A percentile compares a stretch with the other conserved stretches of the same genome.
phyloP scores from a whole-genome alignment of 192 early-diverging fungal species.

The Fimicolochytrium jonesii region DNA sequence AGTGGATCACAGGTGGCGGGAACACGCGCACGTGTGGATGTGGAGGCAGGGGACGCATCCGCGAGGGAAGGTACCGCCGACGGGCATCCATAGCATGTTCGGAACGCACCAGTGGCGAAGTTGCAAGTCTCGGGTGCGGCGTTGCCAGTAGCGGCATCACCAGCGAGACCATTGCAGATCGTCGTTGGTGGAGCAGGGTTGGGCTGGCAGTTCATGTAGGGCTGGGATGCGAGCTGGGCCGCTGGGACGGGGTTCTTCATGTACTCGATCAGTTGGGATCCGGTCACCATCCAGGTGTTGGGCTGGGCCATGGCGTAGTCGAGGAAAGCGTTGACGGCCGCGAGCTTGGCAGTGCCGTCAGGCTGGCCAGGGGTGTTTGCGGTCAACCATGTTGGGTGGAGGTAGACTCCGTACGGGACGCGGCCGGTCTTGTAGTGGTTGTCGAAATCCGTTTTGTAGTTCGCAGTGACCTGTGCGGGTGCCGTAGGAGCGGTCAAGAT shows the following conservation, averaged over 20 bases:
- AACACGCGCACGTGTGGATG: constrained; percentile 34
- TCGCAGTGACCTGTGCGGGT: not conserved
- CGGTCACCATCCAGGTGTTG: constrained; percentile 72
- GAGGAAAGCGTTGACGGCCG: constrained; percentile 47
- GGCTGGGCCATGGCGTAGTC: constrained; percentile 44
- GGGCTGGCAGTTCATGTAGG: constrained; percentile 60
- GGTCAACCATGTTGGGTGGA: constrained; percentile 30
- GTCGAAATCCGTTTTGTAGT: constrained; percentile 19
- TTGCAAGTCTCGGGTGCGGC: constrained; percentile 21
- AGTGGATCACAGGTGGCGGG: constrained; percentile 62
- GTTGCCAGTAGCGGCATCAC: constrained; percentile 1
- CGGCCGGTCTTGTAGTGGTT: constrained; percentile 26
- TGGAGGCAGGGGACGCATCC: constrained; percentile 19
- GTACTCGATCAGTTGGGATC: constrained; percentile 64
- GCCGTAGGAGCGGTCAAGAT: not conserved
- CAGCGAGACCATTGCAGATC: constrained; percentile 68
- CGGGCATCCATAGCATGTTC: constrained; percentile 16
- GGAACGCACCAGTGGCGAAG: constrained; percentile 8
- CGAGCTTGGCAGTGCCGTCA: constrained; percentile 26
- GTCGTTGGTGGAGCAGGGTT: constrained; percentile 53
- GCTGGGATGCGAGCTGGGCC: constrained; percentile 54
- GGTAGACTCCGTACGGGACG: constrained; percentile 36
- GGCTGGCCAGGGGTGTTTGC: constrained; percentile 1
- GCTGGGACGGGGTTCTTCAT: constrained; percentile 76
- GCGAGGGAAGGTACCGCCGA: constrained; percentile 6